These are phyloP conservation scores for Claviceps capensis DNA, from an alignment of 2,329 filamentous ascomycete genomes.

Conservation along the genomic window DNA sequence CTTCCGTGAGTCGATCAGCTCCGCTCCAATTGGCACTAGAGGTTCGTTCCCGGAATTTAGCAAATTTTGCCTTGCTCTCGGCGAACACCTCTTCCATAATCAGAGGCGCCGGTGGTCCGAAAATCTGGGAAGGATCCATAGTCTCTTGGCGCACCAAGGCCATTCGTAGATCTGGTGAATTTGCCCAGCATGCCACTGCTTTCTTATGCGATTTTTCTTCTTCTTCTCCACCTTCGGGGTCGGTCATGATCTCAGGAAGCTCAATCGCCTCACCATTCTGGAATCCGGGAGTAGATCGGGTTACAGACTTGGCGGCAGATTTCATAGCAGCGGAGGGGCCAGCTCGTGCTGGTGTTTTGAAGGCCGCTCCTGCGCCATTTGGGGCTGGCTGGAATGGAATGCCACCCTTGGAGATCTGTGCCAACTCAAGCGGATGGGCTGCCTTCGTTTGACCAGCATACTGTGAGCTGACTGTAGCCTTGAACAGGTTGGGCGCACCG, in stretches of 20 bases:
- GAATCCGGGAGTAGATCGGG: conserved; percentile 68
- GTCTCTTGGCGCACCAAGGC: conserved; percentile 71
- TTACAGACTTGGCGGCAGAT: conserved; percentile 44
- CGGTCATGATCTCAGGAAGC: conserved; percentile 88
- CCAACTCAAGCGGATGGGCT: conserved; percentile 64
- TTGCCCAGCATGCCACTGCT: conserved; percentile 66
- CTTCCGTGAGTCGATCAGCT: conserved; percentile 69
- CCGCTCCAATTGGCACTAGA: conserved; percentile 92
- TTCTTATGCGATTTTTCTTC: conserved; percentile 36
- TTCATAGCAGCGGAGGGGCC: conserved; percentile 30
- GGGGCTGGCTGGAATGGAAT: conserved; percentile 74
- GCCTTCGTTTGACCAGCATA: conserved; percentile 51
- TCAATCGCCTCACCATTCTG: conserved; percentile 83
- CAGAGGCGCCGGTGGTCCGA: conserved; percentile 75
- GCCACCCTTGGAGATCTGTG: conserved; percentile 74
- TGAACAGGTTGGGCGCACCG: conserved; percentile 46
- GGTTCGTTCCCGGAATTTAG: conserved; percentile 80
- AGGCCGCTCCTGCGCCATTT: conserved; percentile 38
- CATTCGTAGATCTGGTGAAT: conserved; percentile 67
- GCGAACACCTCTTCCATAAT: conserved; percentile 96
- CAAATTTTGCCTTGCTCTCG: conserved; percentile 71
- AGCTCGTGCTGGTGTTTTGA: conserved; percentile 57
- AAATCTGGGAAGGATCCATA: conserved; percentile 72
- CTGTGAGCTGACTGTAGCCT: conserved; percentile 51
- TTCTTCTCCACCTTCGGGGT: conserved; percentile 76